Percentiles rank a stretch among this genome's conserved stretches.
phyloP scores from a whole-genome alignment of 306 rosid species.

The apple (Malus domestica) region DNA sequence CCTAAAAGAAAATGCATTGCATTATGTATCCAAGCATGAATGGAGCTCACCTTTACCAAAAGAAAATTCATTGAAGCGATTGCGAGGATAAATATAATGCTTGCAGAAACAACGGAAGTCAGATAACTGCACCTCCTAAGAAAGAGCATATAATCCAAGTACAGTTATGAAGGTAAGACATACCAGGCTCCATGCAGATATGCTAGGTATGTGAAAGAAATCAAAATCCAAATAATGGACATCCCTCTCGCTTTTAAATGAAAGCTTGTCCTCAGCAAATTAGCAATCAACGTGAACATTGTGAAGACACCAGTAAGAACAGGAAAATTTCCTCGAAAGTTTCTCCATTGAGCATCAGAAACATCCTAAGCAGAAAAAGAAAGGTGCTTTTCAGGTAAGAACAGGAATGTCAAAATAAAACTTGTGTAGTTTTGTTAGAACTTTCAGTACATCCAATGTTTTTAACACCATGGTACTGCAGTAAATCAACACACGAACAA shows the following conservation, averaged over 20 bases:
- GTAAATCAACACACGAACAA: not conserved
- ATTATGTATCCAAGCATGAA: constrained; percentile 3
- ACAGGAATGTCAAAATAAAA: not conserved
- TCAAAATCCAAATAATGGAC: constrained; percentile 71
- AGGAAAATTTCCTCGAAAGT: constrained; percentile 72
- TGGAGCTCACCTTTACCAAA: constrained; percentile 68
- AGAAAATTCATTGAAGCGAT: constrained; percentile 68
- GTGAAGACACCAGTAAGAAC: constrained; percentile 65
- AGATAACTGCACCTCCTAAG: not conserved
- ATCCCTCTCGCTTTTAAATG: constrained; percentile 57
- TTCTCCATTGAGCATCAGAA: constrained; percentile 98
- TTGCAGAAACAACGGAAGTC: constrained; percentile 33
- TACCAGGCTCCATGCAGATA: constrained; percentile 97
- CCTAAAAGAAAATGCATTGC: not conserved
- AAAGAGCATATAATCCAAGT: not conserved
- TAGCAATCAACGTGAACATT: constrained; percentile 47
- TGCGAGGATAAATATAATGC: constrained; percentile 60
- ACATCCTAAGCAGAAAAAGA: constrained; percentile 45
- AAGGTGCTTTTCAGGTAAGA: not conserved
- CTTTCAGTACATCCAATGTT: not conserved
- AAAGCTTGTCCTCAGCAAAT: constrained; percentile 38
- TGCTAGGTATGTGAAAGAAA: constrained; percentile 62
- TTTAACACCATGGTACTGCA: not conserved
- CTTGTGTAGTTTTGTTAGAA: not conserved
- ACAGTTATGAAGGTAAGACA: constrained; percentile 3